Evolutionary conservation across 257 asterid species (phyloP).

Genomic region (Solanum etuberosum): DNA sequence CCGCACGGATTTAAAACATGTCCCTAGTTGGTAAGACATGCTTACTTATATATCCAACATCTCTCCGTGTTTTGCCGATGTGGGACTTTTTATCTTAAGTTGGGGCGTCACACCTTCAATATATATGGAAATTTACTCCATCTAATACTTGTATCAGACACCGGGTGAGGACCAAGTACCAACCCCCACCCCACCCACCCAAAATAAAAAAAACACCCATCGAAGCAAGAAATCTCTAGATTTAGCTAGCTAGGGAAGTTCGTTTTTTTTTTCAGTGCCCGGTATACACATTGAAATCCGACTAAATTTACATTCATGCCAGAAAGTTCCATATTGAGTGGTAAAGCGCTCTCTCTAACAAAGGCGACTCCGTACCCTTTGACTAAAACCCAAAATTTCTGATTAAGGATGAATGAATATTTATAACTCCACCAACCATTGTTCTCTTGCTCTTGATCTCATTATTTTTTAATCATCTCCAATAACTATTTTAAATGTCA

Average conservation of each 20-base stretch:
- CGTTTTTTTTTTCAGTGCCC: too few relatives aligned
- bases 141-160: not conserved
- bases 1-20: not conserved
- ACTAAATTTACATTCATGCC: too few relatives aligned
- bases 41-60: not conserved
- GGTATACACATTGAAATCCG: too few relatives aligned
- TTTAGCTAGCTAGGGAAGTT: not conserved
- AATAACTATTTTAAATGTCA: not conserved
- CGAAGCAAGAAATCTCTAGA: not conserved
- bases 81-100: too few relatives aligned
- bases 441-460: not conserved
- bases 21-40: not conserved
- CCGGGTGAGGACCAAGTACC: not conserved
- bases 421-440: not conserved
- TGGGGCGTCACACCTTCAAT: not conserved
- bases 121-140: not conserved
- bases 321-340: not conserved
- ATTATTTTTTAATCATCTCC: not conserved
- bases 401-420: not conserved
- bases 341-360: not conserved
- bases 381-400: not conserved
- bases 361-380: fast-evolving
- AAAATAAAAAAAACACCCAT: not conserved
- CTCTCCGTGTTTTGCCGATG: fast-evolving
- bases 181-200: not conserved